These are phyloP conservation scores for Ramichloridium luteum DNA, from an alignment of 2,329 filamentous ascomycete genomes.

Conservation along the genomic window DNA sequence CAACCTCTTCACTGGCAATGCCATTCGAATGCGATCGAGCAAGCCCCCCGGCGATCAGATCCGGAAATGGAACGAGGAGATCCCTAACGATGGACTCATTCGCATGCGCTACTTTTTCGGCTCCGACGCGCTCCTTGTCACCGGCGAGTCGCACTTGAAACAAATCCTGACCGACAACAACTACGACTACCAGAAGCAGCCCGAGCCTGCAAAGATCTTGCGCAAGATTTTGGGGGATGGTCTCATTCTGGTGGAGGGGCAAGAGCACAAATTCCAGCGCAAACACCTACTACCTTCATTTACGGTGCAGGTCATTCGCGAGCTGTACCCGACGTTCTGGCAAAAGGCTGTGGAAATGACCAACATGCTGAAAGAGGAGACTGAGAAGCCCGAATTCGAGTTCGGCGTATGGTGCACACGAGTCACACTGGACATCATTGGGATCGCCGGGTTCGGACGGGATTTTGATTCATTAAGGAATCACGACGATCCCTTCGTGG, in stretches of 20 bases:
- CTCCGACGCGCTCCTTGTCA: conserved; percentile 27
- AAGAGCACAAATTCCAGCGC: conserved; percentile 3
- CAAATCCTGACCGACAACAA: conserved; percentile 31
- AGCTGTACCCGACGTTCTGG: conserved; percentile 3
- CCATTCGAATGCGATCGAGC: background rate
- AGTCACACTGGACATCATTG: conserved; percentile 41
- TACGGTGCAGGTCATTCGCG: background rate
- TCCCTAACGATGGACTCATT: conserved; percentile 40
- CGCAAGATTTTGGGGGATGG: background rate
- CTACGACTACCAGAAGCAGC: conserved; percentile 32
- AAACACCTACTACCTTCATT: conserved; percentile 1
- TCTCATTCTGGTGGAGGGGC: conserved; percentile 2
- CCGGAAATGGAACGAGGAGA: conserved; percentile 34
- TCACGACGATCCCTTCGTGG: conserved; percentile 33
- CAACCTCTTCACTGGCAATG: conserved; percentile 24
- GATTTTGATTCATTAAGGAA: conserved; percentile 38
- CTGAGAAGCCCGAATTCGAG: conserved; percentile 16
- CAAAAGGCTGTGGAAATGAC: conserved; percentile 1
- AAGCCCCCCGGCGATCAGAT: conserved; percentile 29
- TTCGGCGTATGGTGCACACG: conserved; percentile 32
- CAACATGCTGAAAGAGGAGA: background rate
- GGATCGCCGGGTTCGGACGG: conserved; percentile 39
- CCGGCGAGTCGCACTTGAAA: conserved; percentile 28
- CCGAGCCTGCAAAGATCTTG: background rate
- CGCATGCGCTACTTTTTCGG: conserved; percentile 36